These are phyloP conservation scores for Phenoliferia sp. DNA, from an alignment of 1,284 basidiomycete species.

Conservation along the genomic window DNA sequence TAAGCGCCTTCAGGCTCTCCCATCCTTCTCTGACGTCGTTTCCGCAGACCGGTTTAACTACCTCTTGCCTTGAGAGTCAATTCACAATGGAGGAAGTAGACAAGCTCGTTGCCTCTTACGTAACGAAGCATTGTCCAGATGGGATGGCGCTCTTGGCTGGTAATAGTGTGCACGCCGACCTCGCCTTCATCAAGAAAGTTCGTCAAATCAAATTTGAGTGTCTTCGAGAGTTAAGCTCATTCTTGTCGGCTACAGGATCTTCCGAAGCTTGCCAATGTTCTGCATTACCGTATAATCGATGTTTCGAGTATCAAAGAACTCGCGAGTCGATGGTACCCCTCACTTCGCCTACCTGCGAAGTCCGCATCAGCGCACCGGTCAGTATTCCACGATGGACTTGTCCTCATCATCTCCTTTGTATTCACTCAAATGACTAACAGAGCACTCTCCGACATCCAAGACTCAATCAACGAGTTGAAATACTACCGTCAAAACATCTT, in stretches of 20 bases:
- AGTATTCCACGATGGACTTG: too few species aligned
- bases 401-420: background rate
- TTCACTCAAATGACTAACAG: background rate
- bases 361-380: constrained; percentile 25
- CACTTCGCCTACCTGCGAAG: constrained; percentile 6
- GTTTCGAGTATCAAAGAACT: constrained; percentile 38
- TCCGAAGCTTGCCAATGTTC: constrained; percentile 34
- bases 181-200: constrained; percentile 37
- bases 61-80: constrained; percentile 26
- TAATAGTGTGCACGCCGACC: constrained; percentile 45
- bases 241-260: constrained; percentile 28
- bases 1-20: background rate
- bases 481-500: constrained; percentile 25
- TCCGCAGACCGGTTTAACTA: constrained; percentile 32
- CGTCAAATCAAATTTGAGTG: background rate
- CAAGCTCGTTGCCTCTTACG: constrained; percentile 38
- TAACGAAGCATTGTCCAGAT: constrained; percentile 37
- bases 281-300: constrained; percentile 45
- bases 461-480: constrained; percentile 21
- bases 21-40: background rate
- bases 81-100: constrained; percentile 29
- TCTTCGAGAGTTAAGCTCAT: background rate
- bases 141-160: constrained; percentile 41
- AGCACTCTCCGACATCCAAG: constrained; percentile 12
- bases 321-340: constrained; percentile 41